A percentile compares a stretch with the other conserved stretches of the same genome.
These are phyloP conservation scores for Saccharomycopsis sp. DNA, from an alignment of 805 yeast genomes.

Conservation along the genomic window DNA sequence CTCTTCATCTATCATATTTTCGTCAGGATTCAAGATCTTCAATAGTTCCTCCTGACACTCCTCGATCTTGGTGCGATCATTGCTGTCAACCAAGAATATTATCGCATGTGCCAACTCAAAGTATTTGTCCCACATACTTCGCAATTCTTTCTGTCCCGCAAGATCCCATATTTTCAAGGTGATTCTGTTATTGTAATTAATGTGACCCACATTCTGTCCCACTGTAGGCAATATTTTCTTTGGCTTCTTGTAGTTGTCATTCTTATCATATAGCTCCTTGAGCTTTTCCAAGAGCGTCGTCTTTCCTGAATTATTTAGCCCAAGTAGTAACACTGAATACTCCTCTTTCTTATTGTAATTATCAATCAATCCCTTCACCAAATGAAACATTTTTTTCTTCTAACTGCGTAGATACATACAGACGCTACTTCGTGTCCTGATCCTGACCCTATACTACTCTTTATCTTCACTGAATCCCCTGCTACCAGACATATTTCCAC, in stretches of 20 bases:
- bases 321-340: constrained; percentile 74
- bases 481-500: not conserved
- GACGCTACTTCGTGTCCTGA: no score
- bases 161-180: constrained; percentile 88
- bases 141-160: constrained; percentile 86
- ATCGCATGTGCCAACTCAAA: constrained; percentile 85
- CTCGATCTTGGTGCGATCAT: constrained; percentile 73
- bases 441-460: not conserved
- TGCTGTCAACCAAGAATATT: constrained; percentile 86
- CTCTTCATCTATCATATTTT: constrained; percentile 35
- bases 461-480: no score
- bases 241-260: constrained; percentile 36
- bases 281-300: constrained; percentile 71
- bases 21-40: constrained; percentile 23
- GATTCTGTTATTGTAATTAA: constrained; percentile 34
- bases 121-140: constrained; percentile 84
- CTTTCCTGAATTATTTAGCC: constrained; percentile 94
- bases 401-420: not conserved
- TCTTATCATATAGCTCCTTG: constrained; percentile 46
- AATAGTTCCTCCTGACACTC: constrained; percentile 64
- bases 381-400: constrained; percentile 50
- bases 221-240: constrained; percentile 82
- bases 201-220: constrained; percentile 74
- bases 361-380: constrained; percentile 54
- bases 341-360: constrained; percentile 56